Percentiles rank a stretch among this genome's conserved stretches.
Evolutionary conservation across 768 basidiomycete species (phyloP).

Genomic region (Lactarius sanguifluus): DNA sequence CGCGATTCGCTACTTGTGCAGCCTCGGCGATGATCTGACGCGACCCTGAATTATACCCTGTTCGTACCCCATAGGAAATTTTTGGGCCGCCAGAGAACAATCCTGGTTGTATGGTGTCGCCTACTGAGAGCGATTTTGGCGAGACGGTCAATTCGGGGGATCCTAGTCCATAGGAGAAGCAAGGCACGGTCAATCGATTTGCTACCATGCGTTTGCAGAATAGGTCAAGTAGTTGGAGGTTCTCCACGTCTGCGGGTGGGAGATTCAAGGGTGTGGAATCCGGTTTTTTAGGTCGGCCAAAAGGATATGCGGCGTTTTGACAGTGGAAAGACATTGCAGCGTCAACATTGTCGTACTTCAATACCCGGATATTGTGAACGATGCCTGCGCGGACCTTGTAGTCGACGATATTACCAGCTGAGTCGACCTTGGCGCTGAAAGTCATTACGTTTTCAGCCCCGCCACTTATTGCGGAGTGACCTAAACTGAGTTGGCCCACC

Average conservation of each 20-base stretch:
- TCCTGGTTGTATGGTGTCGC: slow-evolving; percentile 21
- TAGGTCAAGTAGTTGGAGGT: slow-evolving; percentile 38
- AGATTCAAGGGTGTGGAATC: slow-evolving; percentile 15
- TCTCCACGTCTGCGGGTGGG: slow-evolving; percentile 26
- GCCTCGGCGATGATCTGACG: slow-evolving; percentile 67
- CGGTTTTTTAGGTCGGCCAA: slow-evolving; percentile 37
- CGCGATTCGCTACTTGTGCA: slow-evolving; percentile 78
- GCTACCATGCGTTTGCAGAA: slow-evolving; percentile 24
- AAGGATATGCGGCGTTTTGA: slow-evolving; percentile 40
- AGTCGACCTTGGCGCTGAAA: slow-evolving; percentile 73
- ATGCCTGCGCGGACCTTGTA: slow-evolving; percentile 68
- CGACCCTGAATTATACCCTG: slow-evolving; percentile 41
- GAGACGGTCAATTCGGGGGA: slow-evolving; percentile 31
- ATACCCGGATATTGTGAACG: slow-evolving; percentile 60
- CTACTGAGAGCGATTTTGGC: slow-evolving; percentile 30
- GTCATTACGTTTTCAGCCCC: slow-evolving; percentile 62
- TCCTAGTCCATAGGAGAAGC: slow-evolving; percentile 8
- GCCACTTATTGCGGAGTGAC: slow-evolving; percentile 36
- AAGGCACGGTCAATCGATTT: slow-evolving; percentile 4
- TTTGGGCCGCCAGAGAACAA: slow-evolving; percentile 51
- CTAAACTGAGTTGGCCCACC: slow-evolving; percentile 53
- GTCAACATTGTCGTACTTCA: slow-evolving; percentile 74
- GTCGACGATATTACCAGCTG: slow-evolving; percentile 65
- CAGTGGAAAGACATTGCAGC: slow-evolving; percentile 39
- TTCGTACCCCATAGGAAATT: slow-evolving; percentile 46